Base-by-base conservation (phyloP, 805 yeast genomes). In the Pichia exigua region DNA sequence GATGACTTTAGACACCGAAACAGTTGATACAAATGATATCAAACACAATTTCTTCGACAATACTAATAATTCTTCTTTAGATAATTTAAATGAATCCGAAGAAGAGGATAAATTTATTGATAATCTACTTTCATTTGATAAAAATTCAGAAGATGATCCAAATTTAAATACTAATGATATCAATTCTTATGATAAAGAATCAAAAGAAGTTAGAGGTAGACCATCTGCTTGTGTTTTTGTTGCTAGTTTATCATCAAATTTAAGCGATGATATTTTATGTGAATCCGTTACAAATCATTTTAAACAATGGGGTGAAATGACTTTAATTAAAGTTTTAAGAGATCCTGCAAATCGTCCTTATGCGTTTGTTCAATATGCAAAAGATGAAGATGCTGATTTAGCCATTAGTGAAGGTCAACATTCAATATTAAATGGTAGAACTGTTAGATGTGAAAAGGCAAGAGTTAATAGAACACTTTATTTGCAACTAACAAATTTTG, bases 151-250 rank as follows among this genome's bases (percentile, higher is more conserved):
- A 15, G 47, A 46, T 28, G 45, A 22, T 22, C 27, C 11, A 6
- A 26, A 30, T 9, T 12, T 45, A 8, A 60, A 54, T 17, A 55
- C 44, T 12, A 55, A 45, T 30, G 42, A 44, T 15, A 46, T 38
- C 22, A 47, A 42, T 26, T 47, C 54, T n/a, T 39, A 45, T 45
- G 55, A 54, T 26, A 52, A 51, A 41, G 55, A 56, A 4, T 52
- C 61, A 13, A 46, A 59, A n/a, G 65, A 64, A 39, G 57, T 55
- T 35, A 59, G 67, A 56, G 87, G 85, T 9, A 75, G 85, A 45
- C 96, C 96, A 17, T 83, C 95, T 0, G 81, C 95, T 1, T 87
- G 96, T 67, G 86, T 88, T 2, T 88, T 89, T 71, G 96, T 88
- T 51, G 96, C 96, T n/a, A 82, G 92, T 65, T 77, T 89, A 49